These are phyloP conservation scores for Mollisiaceae sp. DNA, from an alignment of 2,329 filamentous ascomycete species.

Conservation along the genomic window DNA sequence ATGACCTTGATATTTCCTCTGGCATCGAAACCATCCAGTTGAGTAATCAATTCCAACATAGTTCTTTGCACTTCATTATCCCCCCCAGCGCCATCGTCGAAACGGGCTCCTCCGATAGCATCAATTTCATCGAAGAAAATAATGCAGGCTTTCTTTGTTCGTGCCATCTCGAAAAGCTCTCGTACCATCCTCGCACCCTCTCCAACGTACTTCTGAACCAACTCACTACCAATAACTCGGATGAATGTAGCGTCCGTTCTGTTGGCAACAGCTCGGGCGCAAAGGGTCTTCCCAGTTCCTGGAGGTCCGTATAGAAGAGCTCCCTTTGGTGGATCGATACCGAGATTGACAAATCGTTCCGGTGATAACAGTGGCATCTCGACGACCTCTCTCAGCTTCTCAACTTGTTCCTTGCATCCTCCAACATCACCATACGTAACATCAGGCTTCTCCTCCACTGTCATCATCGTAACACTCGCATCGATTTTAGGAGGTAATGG, in stretches of 20 bases:
- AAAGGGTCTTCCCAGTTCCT: slow-evolving; percentile 98
- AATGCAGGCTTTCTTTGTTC: slow-evolving; percentile 99
- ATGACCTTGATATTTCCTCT: slow-evolving; percentile 99
- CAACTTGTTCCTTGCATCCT: slow-evolving; percentile 99
- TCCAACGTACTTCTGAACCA: slow-evolving; percentile 99
- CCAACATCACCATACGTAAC: slow-evolving; percentile 99
- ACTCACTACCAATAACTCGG: slow-evolving; percentile 94
- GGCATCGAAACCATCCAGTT: slow-evolving; percentile 94
- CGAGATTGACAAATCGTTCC: slow-evolving; percentile 97
- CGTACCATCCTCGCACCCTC: slow-evolving; percentile 98
- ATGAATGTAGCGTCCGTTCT: slow-evolving; percentile 98
- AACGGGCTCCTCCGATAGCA: slow-evolving; percentile 92
- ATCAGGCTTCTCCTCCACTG: slow-evolving; percentile 98
- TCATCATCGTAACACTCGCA: slow-evolving; percentile 99
- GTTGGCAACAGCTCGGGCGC: slow-evolving; percentile 95
- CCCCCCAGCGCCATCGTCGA: slow-evolving; percentile 94
- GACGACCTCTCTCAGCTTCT: slow-evolving; percentile 97
- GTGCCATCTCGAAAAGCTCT: slow-evolving; percentile 98
- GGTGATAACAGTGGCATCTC: slow-evolving; percentile 97
- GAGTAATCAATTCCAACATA: slow-evolving; percentile 97
- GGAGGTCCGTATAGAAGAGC: slow-evolving; percentile 95
- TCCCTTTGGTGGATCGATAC: slow-evolving; percentile 97
- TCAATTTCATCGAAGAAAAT: slow-evolving; percentile 99
- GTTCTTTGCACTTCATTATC: slow-evolving; percentile 98
- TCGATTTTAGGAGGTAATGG: slow-evolving; percentile 98